Percentiles rank a stretch among this genome's conserved stretches.
These are phyloP conservation scores for Camellia japonica DNA, from an alignment of 148 eudicot species.

Conservation along the genomic window DNA sequence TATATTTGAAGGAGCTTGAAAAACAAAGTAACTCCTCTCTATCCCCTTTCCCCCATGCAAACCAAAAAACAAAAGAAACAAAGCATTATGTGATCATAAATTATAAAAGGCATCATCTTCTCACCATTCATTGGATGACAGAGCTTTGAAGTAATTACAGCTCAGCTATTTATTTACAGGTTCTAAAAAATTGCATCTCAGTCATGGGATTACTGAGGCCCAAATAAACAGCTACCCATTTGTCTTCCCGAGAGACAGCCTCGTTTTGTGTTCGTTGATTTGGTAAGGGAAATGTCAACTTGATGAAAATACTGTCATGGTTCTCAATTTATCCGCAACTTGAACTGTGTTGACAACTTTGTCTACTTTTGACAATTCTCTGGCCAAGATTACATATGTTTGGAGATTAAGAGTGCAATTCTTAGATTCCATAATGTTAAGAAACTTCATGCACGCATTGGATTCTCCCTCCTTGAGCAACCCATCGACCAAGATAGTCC, in stretches of 20 bases:
- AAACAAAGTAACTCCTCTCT: neutral
- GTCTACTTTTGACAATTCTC: conserved; percentile 53
- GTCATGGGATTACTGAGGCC: neutral
- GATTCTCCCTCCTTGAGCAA: conserved; percentile 49
- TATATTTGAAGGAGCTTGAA: neutral
- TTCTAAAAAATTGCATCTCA: conserved; percentile 2
- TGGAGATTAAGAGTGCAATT: conserved; percentile 37
- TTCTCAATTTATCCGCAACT: conserved; percentile 29
- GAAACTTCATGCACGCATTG: conserved; percentile 44
- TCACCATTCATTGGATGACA: conserved; percentile 11
- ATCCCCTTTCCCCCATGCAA: neutral
- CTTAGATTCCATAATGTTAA: conserved; percentile 51
- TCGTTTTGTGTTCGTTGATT: neutral
- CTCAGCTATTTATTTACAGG: neutral
- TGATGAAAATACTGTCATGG: conserved; percentile 8
- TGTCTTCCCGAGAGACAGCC: neutral
- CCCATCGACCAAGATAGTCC: conserved; percentile 70
- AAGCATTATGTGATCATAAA: neutral
- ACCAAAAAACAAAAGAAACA: neutral
- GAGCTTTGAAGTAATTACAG: neutral
- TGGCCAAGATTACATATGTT: conserved; percentile 46
- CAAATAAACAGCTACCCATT: neutral
- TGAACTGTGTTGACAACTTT: conserved; percentile 24
- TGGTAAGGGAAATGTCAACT: conserved; percentile 1
- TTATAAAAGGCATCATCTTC: neutral